Evolutionary conservation across 2,329 filamentous ascomycete species (phyloP), one percentile per base, ranked within the genome.

Genomic region (Coniochaeta pulveracea): DNA sequence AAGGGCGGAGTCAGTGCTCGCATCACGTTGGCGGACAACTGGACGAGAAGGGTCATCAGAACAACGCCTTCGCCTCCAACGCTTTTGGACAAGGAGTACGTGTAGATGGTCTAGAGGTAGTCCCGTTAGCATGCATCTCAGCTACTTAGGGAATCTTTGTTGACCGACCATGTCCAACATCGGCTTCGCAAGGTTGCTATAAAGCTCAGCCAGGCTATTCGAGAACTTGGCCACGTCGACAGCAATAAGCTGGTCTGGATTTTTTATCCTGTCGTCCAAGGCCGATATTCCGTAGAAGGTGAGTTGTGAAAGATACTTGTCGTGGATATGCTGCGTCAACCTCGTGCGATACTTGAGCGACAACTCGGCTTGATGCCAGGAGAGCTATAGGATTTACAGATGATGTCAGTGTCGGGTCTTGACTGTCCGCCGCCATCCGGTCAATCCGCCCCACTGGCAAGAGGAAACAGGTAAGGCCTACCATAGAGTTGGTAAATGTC

Each of bases 401-500:
- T 27, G 2, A 26, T 27, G 22, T 36, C 31, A 27, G n/a, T n/a
- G n/a, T n/a, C n/a, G n/a, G n/a, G n/a, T n/a, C n/a, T n/a, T n/a
- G n/a, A n/a, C n/a, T n/a, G n/a, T n/a, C n/a, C n/a, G n/a, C n/a
- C n/a, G n/a, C n/a, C n/a, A n/a, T 15, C 12, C 7, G 17, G n/a
- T 16, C 8, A 31, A 10, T 26, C n/a, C 22, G 10, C n/a, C 26
- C 16, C 23, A 15, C 19, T 31, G 25, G 9, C 26, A 27, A 18
- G 19, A 19, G 6, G 10, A 11, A n/a, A 19, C 8, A 9, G n/a
- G n/a, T n/a, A n/a, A n/a, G n/a, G n/a, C n/a, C n/a, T 57, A 91
- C 84, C 91, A 98, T 98, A 1, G 88, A 95, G 57, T 98, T 98
- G 25, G 91, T 98, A 54, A 96, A 95, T 0, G 91, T 96, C 2